Evolutionary conservation across 768 basidiomycete genomes (phyloP).

Genomic region (Mycena olivaceomarginata): DNA sequence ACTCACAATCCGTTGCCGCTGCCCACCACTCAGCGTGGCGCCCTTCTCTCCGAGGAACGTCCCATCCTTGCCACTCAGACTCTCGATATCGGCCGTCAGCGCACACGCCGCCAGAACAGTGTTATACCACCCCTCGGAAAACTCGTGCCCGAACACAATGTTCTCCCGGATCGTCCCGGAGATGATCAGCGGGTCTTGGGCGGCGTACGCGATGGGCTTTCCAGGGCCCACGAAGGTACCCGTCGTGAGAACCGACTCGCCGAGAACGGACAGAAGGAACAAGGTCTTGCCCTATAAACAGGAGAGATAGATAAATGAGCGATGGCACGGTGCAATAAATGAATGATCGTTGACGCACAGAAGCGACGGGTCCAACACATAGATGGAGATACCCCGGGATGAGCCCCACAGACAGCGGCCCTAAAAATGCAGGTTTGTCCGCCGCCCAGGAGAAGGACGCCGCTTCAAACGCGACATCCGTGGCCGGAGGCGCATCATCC

Average conservation of each 20-base stretch:
- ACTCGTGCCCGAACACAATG: conserved; percentile 32
- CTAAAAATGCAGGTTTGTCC: conserved; percentile 28
- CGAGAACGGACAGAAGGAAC: conserved; percentile 25
- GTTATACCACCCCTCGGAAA: conserved; percentile 30
- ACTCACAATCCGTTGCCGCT: conserved; percentile 73
- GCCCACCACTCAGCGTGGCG: conserved; percentile 75
- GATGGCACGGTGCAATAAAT: neutral
- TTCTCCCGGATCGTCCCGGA: conserved; percentile 36
- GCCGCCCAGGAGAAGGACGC: conserved; percentile 35
- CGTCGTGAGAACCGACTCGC: neutral
- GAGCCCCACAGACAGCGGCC: conserved; percentile 7
- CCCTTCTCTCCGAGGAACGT: conserved; percentile 80
- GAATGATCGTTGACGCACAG: neutral
- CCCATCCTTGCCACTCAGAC: conserved; percentile 64
- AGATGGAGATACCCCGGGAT: neutral
- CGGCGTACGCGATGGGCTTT: conserved; percentile 19
- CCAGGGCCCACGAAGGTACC: neutral
- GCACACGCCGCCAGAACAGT: conserved; percentile 36
- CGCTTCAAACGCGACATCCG: neutral
- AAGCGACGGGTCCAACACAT: conserved; percentile 31
- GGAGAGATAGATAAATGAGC: neutral
- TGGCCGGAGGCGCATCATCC: no score
- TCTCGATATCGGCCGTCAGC: conserved; percentile 18
- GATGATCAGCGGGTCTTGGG: conserved; percentile 35
- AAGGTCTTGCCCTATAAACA: conserved; percentile 22